Evolutionary conservation across 192 early-diverging fungal species (phyloP).

Genomic region (Pilobolus umbonatus): DNA sequence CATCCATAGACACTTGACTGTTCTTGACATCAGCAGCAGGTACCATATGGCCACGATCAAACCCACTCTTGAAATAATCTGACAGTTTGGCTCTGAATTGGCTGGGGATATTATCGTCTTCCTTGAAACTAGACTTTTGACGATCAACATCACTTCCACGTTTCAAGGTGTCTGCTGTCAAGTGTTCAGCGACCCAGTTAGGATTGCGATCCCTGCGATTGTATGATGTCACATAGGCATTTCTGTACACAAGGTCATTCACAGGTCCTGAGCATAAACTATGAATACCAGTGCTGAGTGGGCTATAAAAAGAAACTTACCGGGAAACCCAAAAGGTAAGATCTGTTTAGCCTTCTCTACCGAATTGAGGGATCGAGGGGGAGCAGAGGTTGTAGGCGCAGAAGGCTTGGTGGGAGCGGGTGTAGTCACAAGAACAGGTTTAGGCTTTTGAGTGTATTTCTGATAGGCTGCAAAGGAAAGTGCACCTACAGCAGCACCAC

Average conservation of each 20-base stretch:
- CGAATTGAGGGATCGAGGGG: background rate
- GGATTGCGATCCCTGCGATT: conserved; percentile 74
- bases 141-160: conserved; percentile 57
- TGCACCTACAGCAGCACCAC: conserved; percentile 40
- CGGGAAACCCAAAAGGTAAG: conserved; percentile 34
- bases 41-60: conserved; percentile 90
- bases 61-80: conserved; percentile 80
- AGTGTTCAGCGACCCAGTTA: conserved; percentile 71
- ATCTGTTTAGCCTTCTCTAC: conserved; percentile 31
- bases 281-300: background rate
- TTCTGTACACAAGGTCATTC: conserved; percentile 64
- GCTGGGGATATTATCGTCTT: conserved; percentile 67
- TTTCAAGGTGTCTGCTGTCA: conserved; percentile 56
- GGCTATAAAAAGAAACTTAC: conserved; percentile 7
- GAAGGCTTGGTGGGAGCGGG: conserved; percentile 2
- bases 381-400: background rate
- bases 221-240: conserved; percentile 70
- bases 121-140: conserved; percentile 69
- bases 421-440: background rate
- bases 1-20: conserved; percentile 70
- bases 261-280: conserved; percentile 54
- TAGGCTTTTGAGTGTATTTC: conserved; percentile 21
- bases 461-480: conserved; percentile 30
- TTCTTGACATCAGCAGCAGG: conserved; percentile 84
- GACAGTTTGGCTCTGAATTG: conserved; percentile 68